phyloP scores from a whole-genome alignment of 2,329 filamentous ascomycete genomes.

The Hypoxylon sp. region DNA sequence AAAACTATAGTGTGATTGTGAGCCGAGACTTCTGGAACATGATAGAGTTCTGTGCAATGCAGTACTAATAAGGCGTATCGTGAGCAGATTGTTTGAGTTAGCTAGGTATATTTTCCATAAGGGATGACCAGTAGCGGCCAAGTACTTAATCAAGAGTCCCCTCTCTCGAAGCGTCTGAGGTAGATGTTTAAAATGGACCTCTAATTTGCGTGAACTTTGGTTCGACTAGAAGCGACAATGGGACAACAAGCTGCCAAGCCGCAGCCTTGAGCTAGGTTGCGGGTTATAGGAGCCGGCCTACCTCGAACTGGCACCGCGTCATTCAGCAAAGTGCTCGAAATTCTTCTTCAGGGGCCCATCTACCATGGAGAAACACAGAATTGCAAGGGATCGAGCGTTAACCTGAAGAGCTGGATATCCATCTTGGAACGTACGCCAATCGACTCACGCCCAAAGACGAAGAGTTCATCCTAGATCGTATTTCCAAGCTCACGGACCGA shows the following conservation, averaged over 20 bases:
- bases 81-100: background rate
- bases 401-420: slow-evolving; percentile 44
- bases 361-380: slow-evolving; percentile 47
- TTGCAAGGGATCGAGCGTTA: slow-evolving; percentile 36
- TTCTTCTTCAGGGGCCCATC: slow-evolving; percentile 46
- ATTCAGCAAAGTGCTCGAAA: slow-evolving; percentile 45
- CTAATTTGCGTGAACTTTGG: background rate
- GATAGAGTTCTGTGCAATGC: background rate
- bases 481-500: slow-evolving; percentile 42
- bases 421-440: slow-evolving; percentile 41
- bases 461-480: slow-evolving; percentile 29
- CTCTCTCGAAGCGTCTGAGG: background rate
- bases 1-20: background rate
- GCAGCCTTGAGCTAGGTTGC: slow-evolving; percentile 41
- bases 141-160: background rate
- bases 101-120: background rate
- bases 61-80: background rate
- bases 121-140: background rate
- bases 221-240: slow-evolving; percentile 30
- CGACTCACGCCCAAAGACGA: slow-evolving; percentile 35
- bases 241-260: slow-evolving; percentile 47
- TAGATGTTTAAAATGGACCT: background rate
- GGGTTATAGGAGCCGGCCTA: slow-evolving; percentile 48
- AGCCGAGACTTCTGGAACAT: background rate
- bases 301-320: slow-evolving; percentile 47